Evolutionary conservation across 2,329 filamentous ascomycete genomes (phyloP).

Genomic region (Trichoderma cornu-damae): DNA sequence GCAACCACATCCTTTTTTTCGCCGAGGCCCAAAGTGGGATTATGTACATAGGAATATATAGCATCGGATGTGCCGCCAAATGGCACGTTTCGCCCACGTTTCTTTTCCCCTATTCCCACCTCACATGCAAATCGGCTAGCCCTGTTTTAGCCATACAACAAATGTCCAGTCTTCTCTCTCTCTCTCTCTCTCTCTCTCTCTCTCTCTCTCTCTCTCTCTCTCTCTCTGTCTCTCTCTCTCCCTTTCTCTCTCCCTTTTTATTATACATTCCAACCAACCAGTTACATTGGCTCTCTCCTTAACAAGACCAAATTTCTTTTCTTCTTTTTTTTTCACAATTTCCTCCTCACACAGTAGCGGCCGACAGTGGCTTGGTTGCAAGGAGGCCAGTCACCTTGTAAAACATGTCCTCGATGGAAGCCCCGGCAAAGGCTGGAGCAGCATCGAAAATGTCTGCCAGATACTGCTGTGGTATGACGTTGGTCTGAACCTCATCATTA

Average conservation of each 20-base stretch:
- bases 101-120: background rate
- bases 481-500: slow-evolving; percentile 48
- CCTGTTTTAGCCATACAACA: background rate
- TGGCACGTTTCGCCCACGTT: background rate
- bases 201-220: no score
- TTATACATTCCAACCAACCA: background rate
- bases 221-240: no score
- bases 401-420: slow-evolving; percentile 70
- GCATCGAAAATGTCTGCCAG: slow-evolving; percentile 66
- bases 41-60: slow-evolving; percentile 10
- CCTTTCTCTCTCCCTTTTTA: background rate
- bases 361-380: slow-evolving; percentile 48
- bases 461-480: slow-evolving; percentile 62
- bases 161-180: no score
- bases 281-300: background rate
- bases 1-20: background rate
- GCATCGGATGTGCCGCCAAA: slow-evolving; percentile 1
- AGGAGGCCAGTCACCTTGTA: slow-evolving; percentile 61
- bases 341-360: slow-evolving; percentile 21
- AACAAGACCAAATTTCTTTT: background rate
- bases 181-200: no score
- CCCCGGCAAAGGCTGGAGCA: slow-evolving; percentile 62
- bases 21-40: background rate
- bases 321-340: no score
- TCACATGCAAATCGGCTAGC: background rate